phyloP scores from a whole-genome alignment of 169 alveolate genomes.

The Eimeria tenella region DNA sequence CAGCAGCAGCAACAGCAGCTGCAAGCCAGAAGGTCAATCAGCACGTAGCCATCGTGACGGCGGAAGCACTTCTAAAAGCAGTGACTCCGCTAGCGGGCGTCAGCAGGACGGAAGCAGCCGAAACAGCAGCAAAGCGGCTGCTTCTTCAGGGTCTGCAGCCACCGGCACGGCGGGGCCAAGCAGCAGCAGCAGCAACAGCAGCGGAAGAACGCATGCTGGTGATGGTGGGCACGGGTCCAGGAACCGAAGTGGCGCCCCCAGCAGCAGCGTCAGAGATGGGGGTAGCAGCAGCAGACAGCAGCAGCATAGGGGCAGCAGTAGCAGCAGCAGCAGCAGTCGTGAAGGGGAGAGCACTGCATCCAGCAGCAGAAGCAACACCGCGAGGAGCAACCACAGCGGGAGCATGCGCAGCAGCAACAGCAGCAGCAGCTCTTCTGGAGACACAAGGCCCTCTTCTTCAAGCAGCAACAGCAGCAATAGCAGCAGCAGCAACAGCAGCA shows the following conservation, averaged over 20 bases:
- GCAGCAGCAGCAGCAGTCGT: constrained; percentile 64
- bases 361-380: neutral
- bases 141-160: neutral
- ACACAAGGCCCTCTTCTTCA: neutral
- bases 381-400: constrained; percentile 30
- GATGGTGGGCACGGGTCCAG: neutral
- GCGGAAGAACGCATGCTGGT: neutral
- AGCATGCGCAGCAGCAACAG: constrained; percentile 38
- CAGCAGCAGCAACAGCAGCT: constrained; percentile 30
- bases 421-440: constrained; percentile 10
- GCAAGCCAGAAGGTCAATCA: neutral
- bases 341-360: neutral
- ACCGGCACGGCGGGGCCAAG: neutral
- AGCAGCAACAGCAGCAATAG: constrained; percentile 37
- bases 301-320: constrained; percentile 27
- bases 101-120: constrained; percentile 41
- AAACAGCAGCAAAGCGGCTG: constrained; percentile 18
- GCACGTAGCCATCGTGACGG: constrained; percentile 10
- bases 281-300: constrained; percentile 30
- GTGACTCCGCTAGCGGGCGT: neutral
- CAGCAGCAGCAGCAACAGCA: constrained; percentile 64
- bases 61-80: neutral
- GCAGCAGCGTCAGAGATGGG: constrained; percentile 33
- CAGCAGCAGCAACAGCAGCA: constrained; percentile 49
- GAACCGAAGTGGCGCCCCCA: constrained; percentile 14